Conservation (phyloP, 2,329 filamentous ascomycete genomes). For the Exophiala sideris region DNA sequence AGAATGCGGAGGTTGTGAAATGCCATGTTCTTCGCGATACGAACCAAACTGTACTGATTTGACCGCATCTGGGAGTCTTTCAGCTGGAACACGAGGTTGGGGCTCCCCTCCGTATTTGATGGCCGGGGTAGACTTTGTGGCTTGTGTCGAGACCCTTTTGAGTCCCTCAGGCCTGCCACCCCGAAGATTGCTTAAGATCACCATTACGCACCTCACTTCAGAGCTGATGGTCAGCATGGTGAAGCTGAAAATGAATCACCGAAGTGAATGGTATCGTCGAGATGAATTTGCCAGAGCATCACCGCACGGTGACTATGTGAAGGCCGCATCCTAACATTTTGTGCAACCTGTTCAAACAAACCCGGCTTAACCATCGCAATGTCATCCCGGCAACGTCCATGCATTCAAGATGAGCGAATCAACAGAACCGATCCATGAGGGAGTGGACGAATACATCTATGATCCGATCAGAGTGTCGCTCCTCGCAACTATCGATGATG, state of each 20-base stretch:
- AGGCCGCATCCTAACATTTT: no score
- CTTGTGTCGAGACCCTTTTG: constrained; percentile 7
- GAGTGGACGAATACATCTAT: constrained; percentile 11
- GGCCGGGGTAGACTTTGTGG: constrained; percentile 6
- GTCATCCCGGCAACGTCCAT: neutral
- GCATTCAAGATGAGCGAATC: constrained; percentile 11
- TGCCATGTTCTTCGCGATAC: neutral
- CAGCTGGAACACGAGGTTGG: neutral
- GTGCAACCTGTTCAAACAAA: neutral
- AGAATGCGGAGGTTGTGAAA: neutral
- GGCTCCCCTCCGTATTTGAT: neutral
- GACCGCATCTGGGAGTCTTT: neutral
- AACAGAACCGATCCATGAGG: constrained; percentile 5
- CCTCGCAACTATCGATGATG: constrained; percentile 12
- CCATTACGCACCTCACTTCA: no score
- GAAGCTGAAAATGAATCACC: no score
- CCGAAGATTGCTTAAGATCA: no score
- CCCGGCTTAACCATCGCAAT: neutral
- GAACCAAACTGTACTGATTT: neutral
- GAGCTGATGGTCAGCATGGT: no score
- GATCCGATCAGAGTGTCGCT: constrained; percentile 12
- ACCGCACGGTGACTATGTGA: no score
- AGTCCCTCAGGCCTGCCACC: no score
- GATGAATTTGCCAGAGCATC: no score
- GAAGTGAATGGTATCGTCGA: no score